Evolutionary conservation across 495 filamentous ascomycete genomes (phyloP), one percentile per base, ranked within the genome.

Genomic region (Xanthoparmelia taractica): DNA sequence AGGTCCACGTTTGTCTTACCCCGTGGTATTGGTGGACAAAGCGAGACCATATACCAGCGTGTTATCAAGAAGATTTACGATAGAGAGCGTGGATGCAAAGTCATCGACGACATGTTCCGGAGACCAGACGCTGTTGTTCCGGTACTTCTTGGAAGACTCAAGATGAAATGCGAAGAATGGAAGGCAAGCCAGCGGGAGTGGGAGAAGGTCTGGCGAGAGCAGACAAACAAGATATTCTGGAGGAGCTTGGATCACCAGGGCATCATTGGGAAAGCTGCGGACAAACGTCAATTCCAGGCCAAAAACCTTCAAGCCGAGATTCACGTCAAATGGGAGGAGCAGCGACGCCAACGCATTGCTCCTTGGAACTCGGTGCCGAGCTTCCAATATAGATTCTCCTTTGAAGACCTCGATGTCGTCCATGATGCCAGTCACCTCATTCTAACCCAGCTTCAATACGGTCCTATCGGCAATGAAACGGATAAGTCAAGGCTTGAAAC

Each of bases 51-150:
- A 69, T 96, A 96, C 74, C 91, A 95, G 76, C 87, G 95, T 6
- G 89, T 97, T 4, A 86, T 97, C 65, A 96, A 96, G 83, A 99
- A 99, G 77, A 88, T 99, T n/a, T 99, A 97, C 68, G 91, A 91
- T 34, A 79, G 84, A 15, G 89, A 95, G 50, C 86, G 84, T 63
- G 95, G 93, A 17, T 81, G 86, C 38, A 84, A 87, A 61, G 90
- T 97, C 40, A 88, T 94, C 31, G 83, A 83, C 31, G 85, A 91
- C 68, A 84, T 99, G 75, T 91, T 95, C 67, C 82, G 80, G 47
- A 79, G 87, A 37, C 95, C 95, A 17, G 88, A 85, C 66, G 83
- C 84, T 27, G 91, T 96, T 11, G 80, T 97, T 6, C 92, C 95
- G 0, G 82, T 96, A 41, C 84, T 99, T 23, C 78, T 97, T 58